These are phyloP conservation scores for Mrakia gelida DNA, from an alignment of 768 basidiomycete species.

Conservation along the genomic window DNA sequence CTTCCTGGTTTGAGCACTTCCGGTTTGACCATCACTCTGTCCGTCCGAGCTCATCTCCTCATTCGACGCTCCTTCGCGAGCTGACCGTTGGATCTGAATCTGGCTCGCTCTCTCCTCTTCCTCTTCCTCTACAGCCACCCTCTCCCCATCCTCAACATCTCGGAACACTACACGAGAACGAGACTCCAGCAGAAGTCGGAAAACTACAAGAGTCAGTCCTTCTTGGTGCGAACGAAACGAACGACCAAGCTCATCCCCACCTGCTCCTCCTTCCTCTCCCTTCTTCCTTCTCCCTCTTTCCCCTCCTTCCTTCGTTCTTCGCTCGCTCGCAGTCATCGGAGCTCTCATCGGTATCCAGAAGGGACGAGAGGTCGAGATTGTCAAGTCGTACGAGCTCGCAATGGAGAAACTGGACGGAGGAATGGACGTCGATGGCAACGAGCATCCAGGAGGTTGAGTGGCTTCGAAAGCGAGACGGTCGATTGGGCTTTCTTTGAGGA, in stretches of 20 bases:
- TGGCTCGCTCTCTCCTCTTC: background rate
- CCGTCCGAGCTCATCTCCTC: background rate
- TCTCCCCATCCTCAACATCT: conserved; percentile 91
- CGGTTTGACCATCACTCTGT: conserved; percentile 38
- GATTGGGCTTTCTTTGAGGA: conserved; percentile 78
- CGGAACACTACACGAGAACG: conserved; percentile 84
- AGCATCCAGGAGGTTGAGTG: background rate
- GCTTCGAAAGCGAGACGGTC: conserved; percentile 46
- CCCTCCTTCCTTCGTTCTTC: background rate
- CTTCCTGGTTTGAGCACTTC: conserved; percentile 27
- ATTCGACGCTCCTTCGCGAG: background rate
- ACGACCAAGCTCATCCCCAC: background rate
- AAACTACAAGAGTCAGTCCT: conserved; percentile 22
- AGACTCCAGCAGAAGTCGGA: conserved; percentile 57
- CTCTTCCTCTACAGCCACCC: conserved; percentile 63
- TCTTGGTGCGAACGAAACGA: background rate
- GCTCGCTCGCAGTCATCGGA: conserved; percentile 63
- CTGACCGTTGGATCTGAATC: background rate
- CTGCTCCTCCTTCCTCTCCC: conserved; percentile 1
- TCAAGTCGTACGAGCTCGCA: conserved; percentile 91
- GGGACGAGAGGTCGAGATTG: conserved; percentile 92
- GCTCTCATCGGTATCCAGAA: conserved; percentile 90
- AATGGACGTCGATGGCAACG: conserved; percentile 35
- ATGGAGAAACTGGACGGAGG: conserved; percentile 40
- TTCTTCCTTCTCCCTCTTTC: too few relatives aligned